These are phyloP conservation scores for Oldenlandia corymbosa DNA, from an alignment of 257 asterid species.

Conservation along the genomic window DNA sequence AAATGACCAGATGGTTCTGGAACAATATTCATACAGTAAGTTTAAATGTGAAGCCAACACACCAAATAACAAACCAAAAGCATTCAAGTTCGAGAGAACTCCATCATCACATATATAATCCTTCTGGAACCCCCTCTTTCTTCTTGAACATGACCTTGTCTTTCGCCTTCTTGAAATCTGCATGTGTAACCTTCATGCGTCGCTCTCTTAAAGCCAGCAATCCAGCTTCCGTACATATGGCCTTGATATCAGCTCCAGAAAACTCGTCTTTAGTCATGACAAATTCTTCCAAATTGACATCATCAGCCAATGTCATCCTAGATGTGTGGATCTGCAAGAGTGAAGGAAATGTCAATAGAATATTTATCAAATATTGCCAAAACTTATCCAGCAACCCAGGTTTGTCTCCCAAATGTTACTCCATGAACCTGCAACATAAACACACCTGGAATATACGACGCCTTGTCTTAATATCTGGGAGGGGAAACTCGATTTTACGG, in stretches of 20 bases:
- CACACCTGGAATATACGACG: constrained; percentile 81
- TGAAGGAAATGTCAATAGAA: neutral
- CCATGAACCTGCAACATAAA: neutral
- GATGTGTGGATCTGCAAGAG: constrained; percentile 75
- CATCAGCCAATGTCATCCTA: constrained; percentile 85
- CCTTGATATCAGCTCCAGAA: constrained; percentile 95
- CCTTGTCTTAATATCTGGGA: constrained; percentile 85
- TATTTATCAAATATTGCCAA: neutral
- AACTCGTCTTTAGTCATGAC: constrained; percentile 93
- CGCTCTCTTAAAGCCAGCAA: constrained; percentile 89
- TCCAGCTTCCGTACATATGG: constrained; percentile 96
- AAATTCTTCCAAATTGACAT: constrained; percentile 87
- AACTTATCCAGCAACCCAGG: neutral
- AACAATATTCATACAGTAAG: neutral
- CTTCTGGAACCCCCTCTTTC: constrained; percentile 54
- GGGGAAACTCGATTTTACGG: constrained; percentile 83
- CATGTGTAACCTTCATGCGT: constrained; percentile 70
- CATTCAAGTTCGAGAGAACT: neutral
- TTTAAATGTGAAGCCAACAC: neutral
- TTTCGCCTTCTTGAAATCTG: constrained; percentile 52
- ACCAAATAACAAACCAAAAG: neutral
- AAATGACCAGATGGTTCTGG: neutral
- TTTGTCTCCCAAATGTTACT: no score
- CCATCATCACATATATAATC: constrained; percentile 37
- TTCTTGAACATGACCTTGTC: constrained; percentile 57